A percentile compares a stretch with the other conserved stretches of the same genome.
phyloP scores from a whole-genome alignment of 371 early-diverging fungal genomes.

The Mortierella sp. region DNA sequence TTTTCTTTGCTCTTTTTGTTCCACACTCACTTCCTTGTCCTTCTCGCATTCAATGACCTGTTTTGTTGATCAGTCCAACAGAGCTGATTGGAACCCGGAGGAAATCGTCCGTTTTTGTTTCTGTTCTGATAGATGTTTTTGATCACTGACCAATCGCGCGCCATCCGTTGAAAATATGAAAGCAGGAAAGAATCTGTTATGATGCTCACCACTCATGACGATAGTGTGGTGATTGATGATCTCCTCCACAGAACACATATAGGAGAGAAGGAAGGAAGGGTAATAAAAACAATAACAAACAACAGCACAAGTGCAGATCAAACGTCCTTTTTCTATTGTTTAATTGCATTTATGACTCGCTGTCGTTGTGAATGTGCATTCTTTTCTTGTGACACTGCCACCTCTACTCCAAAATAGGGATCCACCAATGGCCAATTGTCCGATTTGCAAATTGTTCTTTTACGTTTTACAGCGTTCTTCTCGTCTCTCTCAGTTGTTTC shows the following conservation, averaged over 20 bases:
- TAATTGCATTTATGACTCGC: neutral
- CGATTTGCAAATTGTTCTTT: neutral
- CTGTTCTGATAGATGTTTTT: too few relatives aligned
- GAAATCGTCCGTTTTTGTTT: too few relatives aligned
- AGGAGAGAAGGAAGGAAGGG: too few relatives aligned
- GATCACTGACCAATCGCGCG: constrained; percentile 5
- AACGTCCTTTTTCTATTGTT: neutral
- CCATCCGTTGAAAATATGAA: neutral
- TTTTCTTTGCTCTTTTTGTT: too few relatives aligned
- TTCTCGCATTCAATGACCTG: too few relatives aligned
- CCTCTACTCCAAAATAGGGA: neutral
- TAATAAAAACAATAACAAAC: too few relatives aligned
- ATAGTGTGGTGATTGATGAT: neutral
- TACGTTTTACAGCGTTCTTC: neutral
- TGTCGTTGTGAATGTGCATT: neutral
- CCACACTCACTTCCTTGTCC: too few relatives aligned
- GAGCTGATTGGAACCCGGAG: neutral
- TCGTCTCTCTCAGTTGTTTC: neutral
- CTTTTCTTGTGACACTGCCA: neutral
- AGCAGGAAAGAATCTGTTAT: neutral
- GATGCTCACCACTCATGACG: neutral
- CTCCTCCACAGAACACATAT: neutral
- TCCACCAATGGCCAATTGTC: neutral
- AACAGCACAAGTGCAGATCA: too few relatives aligned
- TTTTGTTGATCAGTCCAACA: too few relatives aligned